Evolutionary conservation across 2,329 filamentous ascomycete genomes (phyloP), one percentile per base, ranked within the genome.

Genomic region (Sarocladiaceae sp.): DNA sequence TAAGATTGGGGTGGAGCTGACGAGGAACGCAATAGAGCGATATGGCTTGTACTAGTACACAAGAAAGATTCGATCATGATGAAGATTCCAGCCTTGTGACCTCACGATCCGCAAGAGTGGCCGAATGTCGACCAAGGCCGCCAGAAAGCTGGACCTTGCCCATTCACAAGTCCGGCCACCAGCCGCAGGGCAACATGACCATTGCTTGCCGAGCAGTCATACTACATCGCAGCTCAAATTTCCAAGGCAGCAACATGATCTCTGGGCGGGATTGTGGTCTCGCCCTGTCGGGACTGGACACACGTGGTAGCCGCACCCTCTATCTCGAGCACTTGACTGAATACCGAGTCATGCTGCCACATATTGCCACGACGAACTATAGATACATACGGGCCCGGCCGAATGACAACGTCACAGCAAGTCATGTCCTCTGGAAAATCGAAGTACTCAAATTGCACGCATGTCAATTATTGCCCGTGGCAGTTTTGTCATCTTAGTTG

Each of bases 1-100:
- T 87, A 57, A 48, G n/a, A 11, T n/a, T 10, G 25, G 7, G 26
- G 26, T 23, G 15, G 17, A 48, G 40, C 12, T 4, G 10, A 29
- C 4, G 55, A 37, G 20, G 18, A n/a, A 26, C 17, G 23, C 40
- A 44, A 26, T 28, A 44, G 31, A 31, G 47, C 29, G 22, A 37
- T 17, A 37, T 28, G 47, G 47, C 47, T 36, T 50, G 47, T 50
- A 50, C 22, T 36, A 50, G 17, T 50, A 50, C 26, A 36, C 4
- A 37, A 17, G 15, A 23, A 36, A 25, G 13, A 3, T 36, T 25
- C 37, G 47, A n/a, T 50, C 26, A 29, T 50, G 47, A 18, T 13
- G 37, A 33, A 6, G n/a, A 33, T 33, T 12, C 4, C 3, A 23
- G 23, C 13, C 22, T 26, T 6, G 7, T 44, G 11, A 28, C 20